Evolutionary conservation across 257 asterid species (phyloP).

Genomic region (Przewalskia tangutica): DNA sequence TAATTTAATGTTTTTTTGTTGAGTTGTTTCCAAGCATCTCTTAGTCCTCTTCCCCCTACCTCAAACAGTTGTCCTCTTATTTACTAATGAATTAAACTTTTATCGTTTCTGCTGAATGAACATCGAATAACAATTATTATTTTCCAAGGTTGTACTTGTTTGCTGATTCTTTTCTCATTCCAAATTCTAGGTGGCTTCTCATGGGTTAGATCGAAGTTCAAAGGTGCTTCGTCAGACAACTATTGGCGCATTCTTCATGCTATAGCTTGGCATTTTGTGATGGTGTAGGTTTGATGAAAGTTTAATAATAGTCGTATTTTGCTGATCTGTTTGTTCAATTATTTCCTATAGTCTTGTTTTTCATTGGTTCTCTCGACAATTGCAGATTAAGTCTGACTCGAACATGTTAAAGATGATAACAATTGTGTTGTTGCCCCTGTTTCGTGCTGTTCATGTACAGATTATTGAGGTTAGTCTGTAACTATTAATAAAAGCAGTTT

Average conservation of each 20-base stretch:
- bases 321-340: not conserved
- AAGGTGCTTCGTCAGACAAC: conserved; percentile 91
- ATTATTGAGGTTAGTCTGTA: conserved; percentile 16
- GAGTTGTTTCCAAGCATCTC: not conserved
- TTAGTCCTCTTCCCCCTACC: not conserved
- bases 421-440: not conserved
- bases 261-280: conserved; percentile 34
- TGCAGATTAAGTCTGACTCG: conserved; percentile 26
- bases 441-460: conserved; percentile 11
- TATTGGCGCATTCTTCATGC: conserved; percentile 62
- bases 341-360: not conserved
- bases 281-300: conserved; percentile 28
- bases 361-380: not conserved
- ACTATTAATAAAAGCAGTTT: not conserved
- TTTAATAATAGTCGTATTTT: not conserved
- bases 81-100: not conserved
- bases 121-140: not conserved
- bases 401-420: not conserved
- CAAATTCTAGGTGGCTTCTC: conserved; percentile 79
- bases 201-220: conserved; percentile 91
- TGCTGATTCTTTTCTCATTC: conserved; percentile 13
- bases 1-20: not conserved
- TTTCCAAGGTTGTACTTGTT: not conserved
- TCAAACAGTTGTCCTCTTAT: not conserved
- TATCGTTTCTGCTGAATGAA: not conserved